Evolutionary conservation across 129 eudicot genomes (phyloP), one percentile per base, ranked within the genome.

Genomic region (Lonicera japonica): DNA sequence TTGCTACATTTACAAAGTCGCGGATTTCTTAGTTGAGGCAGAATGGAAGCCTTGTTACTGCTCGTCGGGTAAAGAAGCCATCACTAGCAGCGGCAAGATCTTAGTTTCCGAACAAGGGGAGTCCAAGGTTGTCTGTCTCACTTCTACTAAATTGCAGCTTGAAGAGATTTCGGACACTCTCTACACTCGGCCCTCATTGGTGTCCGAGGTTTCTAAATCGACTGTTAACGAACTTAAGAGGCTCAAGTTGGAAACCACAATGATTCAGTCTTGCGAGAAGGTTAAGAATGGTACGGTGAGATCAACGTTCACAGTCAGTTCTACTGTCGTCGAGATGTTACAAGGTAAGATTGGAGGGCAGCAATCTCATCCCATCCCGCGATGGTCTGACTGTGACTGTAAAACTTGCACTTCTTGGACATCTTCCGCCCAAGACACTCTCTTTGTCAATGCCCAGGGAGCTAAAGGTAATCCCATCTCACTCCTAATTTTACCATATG

Each of bases 381-480:
- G 98, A 69, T 92, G 98, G 98, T 92, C 98, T 5, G 96, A 92
- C 74, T 92, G 98, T 41, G 95, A 92, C 56, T 92, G 98, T 40
- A 60, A 57, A 0, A 92, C 95, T 14, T 92, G 98, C 64, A 78
- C 76, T 50, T 81, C 91, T 13, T 87, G 96, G 98, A 48, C 90
- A 3, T 67, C 76, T 13, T 74, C 85, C 23, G 75, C 75, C 70
- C 54, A 68, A 25, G 92, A 87, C 43, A 54, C 81, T 0, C 95
- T 92, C 11, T 87, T 66, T 50, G 86, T 87, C 39, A 74, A 82
- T 51, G 79, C 75, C 11, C 84, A 79, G 47, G 98, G 96, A 23
- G 86, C 88, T 13, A 71, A 68, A 85, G 96, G 96, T 89, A 68
- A 21, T n/a, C n/a, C n/a, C n/a, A n/a, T n/a, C n/a, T n/a, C n/a